Evolutionary conservation across 805 yeast genomes (phyloP).

Genomic region (Cyberlindnera americana): DNA sequence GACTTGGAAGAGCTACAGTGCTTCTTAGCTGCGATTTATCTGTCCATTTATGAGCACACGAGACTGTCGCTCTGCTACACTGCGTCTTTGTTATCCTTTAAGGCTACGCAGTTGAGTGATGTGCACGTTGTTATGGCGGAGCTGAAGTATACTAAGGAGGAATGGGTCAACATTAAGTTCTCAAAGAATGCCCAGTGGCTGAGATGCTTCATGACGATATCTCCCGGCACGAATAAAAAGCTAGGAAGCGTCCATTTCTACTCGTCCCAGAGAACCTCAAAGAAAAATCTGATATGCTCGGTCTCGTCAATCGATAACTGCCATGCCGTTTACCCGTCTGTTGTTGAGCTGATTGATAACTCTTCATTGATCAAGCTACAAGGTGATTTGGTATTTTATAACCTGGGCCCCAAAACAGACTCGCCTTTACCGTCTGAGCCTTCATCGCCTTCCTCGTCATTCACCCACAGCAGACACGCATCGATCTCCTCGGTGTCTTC

Average conservation of each 20-base stretch:
- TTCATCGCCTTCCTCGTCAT: neutral
- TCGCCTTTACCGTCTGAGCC: conserved; percentile 8
- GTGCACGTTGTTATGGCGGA: conserved; percentile 54
- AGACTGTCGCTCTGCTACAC: conserved; percentile 61
- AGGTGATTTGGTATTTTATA: conserved; percentile 47
- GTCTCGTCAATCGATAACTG: conserved; percentile 42
- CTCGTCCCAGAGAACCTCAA: conserved; percentile 42
- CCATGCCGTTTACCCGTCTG: conserved; percentile 54
- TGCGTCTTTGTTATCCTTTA: conserved; percentile 57
- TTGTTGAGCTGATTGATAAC: conserved; percentile 50
- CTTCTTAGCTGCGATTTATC: conserved; percentile 48
- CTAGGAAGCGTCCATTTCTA: conserved; percentile 54
- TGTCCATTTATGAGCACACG: conserved; percentile 55
- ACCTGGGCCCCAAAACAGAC: conserved; percentile 9
- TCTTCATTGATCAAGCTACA: conserved; percentile 53
- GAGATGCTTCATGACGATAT: conserved; percentile 46
- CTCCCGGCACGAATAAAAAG: conserved; percentile 37
- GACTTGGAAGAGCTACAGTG: conserved; percentile 11
- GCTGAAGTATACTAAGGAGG: conserved; percentile 44
- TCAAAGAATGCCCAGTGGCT: conserved; percentile 61
- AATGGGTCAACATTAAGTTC: conserved; percentile 61
- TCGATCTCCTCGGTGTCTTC: conserved; percentile 12
- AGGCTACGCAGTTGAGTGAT: conserved; percentile 54
- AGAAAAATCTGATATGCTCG: conserved; percentile 50
- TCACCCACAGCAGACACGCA: conserved; percentile 7